Evolutionary conservation across 1,284 basidiomycete genomes (phyloP), one percentile per base, ranked within the genome.

Genomic region (Leccinum griseonigrum): DNA sequence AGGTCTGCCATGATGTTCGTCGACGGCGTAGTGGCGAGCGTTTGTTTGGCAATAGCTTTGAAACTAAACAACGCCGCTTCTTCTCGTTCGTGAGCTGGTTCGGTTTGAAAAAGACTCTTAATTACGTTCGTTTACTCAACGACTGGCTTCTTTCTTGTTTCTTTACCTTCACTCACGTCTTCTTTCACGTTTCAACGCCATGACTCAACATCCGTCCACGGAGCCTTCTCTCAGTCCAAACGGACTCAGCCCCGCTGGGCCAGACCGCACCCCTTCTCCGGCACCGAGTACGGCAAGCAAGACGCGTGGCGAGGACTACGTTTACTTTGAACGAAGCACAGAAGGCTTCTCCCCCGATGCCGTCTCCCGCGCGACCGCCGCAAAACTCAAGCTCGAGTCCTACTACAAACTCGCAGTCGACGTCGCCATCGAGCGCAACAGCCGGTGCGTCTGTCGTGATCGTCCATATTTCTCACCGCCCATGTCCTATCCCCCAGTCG

Each of bases 301-400:
- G 58, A 7, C 65, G 11, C 71, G 66, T 46, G 74, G 75, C 58
- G 77, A 78, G 52, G 88, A 92, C 78, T 94, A 99, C 78, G 95
- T 98, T 69, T 98, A 97, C 81, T 99, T 98, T 78, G 92, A 97
- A 75, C 84, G 97, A 58, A 90, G 89, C 58, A 92, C 92, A 1
- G 79, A 83, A 54, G 87, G 86, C 64, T 97, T 98, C 79, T 91
- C 90, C 34, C 89, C 95, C 67, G 89, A 92, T 71, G 93, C 94
- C 43, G 83, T 95, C 60, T 94, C 96, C 61, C 93, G 95, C 63
- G 92, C 95, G 4, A 98, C 95, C 59, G 93, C 92, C 22, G 95
- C 97, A 34, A 98, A 98, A 77, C 87, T 98, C 76, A 98, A 98
- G 78, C 86, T 99, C 59, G 97, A 98, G 78, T 93, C 97, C 64